A percentile compares a stretch with the other conserved stretches of the same genome.
phyloP scores from a whole-genome alignment of 768 basidiomycete species.

The Serendipita indica region DNA sequence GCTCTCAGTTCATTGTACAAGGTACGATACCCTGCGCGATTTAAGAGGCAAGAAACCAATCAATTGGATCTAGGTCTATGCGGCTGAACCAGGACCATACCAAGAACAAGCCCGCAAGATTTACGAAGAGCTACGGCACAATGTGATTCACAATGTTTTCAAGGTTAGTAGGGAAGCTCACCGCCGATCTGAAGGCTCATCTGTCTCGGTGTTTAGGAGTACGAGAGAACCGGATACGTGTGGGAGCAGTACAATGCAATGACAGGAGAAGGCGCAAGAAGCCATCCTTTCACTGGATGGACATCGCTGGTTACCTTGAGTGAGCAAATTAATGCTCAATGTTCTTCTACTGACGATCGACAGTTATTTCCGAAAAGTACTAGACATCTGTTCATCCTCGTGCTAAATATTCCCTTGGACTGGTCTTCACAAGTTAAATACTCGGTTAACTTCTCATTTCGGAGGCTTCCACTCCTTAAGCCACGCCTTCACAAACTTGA shows the following conservation, averaged over 20 bases:
- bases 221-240: conserved; percentile 81
- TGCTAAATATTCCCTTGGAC: too few relatives aligned
- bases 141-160: conserved; percentile 73
- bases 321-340: conserved; percentile 29
- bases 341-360: background rate
- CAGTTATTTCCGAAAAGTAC: conserved; percentile 60
- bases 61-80: conserved; percentile 47
- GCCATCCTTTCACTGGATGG: conserved; percentile 97
- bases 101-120: conserved; percentile 59
- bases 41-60: background rate
- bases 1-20: conserved; percentile 65
- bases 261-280: conserved; percentile 72
- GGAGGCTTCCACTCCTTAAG: conserved; percentile 27
- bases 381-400: too few relatives aligned
- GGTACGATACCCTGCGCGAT: conserved; percentile 26
- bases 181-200: background rate
- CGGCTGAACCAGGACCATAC: conserved; percentile 62
- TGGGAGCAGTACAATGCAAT: conserved; percentile 93
- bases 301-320: conserved; percentile 79
- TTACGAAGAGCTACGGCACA: conserved; percentile 64
- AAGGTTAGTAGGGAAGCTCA: conserved; percentile 27
- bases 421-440: too few relatives aligned
- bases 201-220: conserved; percentile 42
- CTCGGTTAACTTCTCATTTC: background rate
- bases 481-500: conserved; percentile 70